These are phyloP conservation scores for Ceratocystis cubensis DNA, from an alignment of 2,329 filamentous ascomycete genomes.

Conservation along the genomic window DNA sequence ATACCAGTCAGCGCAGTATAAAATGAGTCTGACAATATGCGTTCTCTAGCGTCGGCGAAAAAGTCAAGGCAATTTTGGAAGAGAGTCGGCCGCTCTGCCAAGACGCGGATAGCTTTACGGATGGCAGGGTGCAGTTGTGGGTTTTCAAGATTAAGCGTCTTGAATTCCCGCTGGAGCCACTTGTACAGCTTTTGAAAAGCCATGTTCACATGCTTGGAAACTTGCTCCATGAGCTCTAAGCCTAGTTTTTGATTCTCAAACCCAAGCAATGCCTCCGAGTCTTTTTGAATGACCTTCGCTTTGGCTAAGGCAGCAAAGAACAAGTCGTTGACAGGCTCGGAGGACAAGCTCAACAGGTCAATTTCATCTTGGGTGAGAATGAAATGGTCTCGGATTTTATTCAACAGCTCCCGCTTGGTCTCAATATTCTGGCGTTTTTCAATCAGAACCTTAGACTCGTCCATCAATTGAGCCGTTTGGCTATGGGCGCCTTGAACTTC, in stretches of 20 bases:
- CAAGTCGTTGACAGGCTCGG: constrained; percentile 68
- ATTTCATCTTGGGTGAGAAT: constrained; percentile 71
- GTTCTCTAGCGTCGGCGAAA: constrained; percentile 81
- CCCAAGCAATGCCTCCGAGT: constrained; percentile 79
- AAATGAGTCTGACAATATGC: constrained; percentile 78
- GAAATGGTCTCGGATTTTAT: constrained; percentile 71
- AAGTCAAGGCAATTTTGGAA: constrained; percentile 91
- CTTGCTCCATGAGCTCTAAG: constrained; percentile 82
- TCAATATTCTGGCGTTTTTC: constrained; percentile 61
- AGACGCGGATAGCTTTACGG: constrained; percentile 66
- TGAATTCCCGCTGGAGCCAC: constrained; percentile 92
- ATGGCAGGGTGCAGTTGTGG: constrained; percentile 82
- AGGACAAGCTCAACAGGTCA: constrained; percentile 59
- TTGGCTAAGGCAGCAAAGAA: constrained; percentile 71
- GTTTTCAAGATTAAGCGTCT: constrained; percentile 81
- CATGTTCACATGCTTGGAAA: constrained; percentile 70
- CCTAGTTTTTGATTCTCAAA: constrained; percentile 82
- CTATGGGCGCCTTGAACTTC: constrained; percentile 64
- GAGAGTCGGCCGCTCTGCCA: constrained; percentile 77
- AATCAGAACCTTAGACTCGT: constrained; percentile 64
- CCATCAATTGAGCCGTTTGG: constrained; percentile 60
- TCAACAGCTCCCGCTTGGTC: constrained; percentile 64
- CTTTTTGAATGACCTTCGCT: constrained; percentile 75
- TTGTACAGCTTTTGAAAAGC: constrained; percentile 93
- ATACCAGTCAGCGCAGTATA: constrained; percentile 74